These are phyloP conservation scores for Ophiostoma angusticollis DNA, from an alignment of 2,329 filamentous ascomycete species.

Conservation along the genomic window DNA sequence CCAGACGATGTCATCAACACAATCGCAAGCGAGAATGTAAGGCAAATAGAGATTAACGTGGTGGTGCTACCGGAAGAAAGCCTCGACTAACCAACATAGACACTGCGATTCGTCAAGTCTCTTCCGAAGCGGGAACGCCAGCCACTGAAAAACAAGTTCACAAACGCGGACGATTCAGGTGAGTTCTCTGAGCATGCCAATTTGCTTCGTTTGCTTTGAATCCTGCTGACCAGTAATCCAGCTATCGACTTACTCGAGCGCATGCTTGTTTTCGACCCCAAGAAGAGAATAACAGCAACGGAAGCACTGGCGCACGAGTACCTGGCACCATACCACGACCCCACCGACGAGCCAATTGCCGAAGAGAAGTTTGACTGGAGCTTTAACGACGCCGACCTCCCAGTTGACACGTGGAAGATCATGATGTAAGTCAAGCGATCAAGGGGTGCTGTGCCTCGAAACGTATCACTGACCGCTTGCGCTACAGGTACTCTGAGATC, in stretches of 20 bases:
- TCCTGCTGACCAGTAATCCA: constrained; percentile 23
- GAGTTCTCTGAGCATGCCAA: constrained; percentile 19
- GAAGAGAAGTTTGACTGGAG: constrained; percentile 99
- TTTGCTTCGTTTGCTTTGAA: background rate
- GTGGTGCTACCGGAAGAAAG: too few relatives aligned
- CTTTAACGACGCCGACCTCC: constrained; percentile 94
- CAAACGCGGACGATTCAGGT: constrained; percentile 82
- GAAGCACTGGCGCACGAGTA: constrained; percentile 86
- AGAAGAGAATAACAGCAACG: constrained; percentile 78
- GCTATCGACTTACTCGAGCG: constrained; percentile 88
- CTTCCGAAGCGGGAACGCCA: constrained; percentile 89
- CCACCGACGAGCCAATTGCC: constrained; percentile 86
- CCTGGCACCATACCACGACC: constrained; percentile 91
- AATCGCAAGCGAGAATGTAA: constrained; percentile 93
- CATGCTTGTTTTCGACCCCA: constrained; percentile 98
- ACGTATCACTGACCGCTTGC: background rate
- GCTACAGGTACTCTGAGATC: constrained; percentile 92
- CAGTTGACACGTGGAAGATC: constrained; percentile 99
- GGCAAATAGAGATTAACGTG: constrained; percentile 19
- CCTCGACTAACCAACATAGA: constrained; percentile 40
- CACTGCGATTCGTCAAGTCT: constrained; percentile 91
- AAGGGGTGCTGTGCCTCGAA: too few relatives aligned
- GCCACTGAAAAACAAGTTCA: constrained; percentile 79
- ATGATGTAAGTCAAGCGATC: constrained; percentile 99
- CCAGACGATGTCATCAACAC: constrained; percentile 98